phyloP scores from a whole-genome alignment of 1,284 basidiomycete genomes.

The Cryptococcus sp. region DNA sequence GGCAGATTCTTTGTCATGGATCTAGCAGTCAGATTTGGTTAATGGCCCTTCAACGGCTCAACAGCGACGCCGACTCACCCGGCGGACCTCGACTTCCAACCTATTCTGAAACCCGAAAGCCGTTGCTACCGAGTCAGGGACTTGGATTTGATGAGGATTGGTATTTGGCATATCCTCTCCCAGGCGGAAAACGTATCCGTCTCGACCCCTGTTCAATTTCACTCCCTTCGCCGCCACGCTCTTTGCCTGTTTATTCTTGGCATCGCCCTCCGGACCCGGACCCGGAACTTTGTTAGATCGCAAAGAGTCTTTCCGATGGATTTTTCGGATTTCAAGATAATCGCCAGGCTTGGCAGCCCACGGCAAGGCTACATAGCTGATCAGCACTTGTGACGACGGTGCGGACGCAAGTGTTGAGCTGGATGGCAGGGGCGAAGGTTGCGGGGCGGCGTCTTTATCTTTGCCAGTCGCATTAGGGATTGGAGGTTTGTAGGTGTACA shows the following conservation, averaged over 20 bases:
- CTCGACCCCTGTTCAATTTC: conserved; percentile 31
- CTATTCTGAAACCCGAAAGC: conserved; percentile 51
- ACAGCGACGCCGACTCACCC: conserved; percentile 50
- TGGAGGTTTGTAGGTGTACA: conserved; percentile 44
- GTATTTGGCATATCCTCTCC: conserved; percentile 39
- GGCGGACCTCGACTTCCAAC: conserved; percentile 47
- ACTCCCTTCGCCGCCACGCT: conserved; percentile 38
- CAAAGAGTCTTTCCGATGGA: conserved; percentile 10
- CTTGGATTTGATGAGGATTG: conserved; percentile 44
- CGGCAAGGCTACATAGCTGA: conserved; percentile 39
- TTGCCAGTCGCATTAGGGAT: conserved; percentile 3
- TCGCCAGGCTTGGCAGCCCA: conserved; percentile 42
- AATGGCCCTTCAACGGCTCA: conserved; percentile 14
- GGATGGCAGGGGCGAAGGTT: conserved; percentile 34
- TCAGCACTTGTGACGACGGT: conserved; percentile 25
- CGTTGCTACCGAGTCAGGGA: conserved; percentile 43
- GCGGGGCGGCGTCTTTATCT: conserved; percentile 13
- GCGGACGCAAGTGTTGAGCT: conserved; percentile 7
- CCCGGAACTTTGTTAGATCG: neutral
- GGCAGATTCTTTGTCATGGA: conserved; percentile 57
- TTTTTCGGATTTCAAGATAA: conserved; percentile 45
- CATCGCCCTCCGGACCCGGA: conserved; percentile 9
- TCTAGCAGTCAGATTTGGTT: conserved; percentile 54
- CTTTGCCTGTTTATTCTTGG: conserved; percentile 11
- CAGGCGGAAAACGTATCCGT: conserved; percentile 46